Percentiles rank a stretch among this genome's conserved stretches.
phyloP scores from a whole-genome alignment of 2,329 filamentous ascomycete genomes.

The Furcasterigmium sp. region DNA sequence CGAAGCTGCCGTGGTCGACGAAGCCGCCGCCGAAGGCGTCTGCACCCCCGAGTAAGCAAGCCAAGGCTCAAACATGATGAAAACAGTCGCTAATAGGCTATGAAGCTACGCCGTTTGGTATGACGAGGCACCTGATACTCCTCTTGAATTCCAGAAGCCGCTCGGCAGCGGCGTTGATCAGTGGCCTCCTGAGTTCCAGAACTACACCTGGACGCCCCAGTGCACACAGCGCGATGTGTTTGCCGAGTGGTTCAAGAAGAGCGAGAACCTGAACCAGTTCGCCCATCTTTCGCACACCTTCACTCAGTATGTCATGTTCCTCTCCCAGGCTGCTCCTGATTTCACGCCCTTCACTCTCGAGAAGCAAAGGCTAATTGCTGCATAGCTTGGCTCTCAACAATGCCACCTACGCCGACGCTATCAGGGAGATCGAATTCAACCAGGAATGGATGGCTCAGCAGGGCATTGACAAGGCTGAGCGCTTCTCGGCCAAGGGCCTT shows the following conservation, averaged over 20 bases:
- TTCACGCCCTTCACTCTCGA: no score
- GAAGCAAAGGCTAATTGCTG: no score
- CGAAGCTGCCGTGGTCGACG: slow-evolving; percentile 36
- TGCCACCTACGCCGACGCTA: slow-evolving; percentile 51
- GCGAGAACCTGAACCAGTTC: slow-evolving; percentile 44
- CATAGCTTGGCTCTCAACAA: slow-evolving; percentile 52
- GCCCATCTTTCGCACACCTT: slow-evolving; percentile 59
- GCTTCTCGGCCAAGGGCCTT: slow-evolving; percentile 48
- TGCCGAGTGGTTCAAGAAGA: slow-evolving; percentile 45
- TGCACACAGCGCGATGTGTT: slow-evolving; percentile 48
- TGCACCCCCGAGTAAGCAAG: slow-evolving; percentile 38
- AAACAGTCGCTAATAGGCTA: no score
- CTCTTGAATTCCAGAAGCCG: slow-evolving; percentile 39
- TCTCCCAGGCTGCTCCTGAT: no score
- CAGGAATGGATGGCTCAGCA: slow-evolving; percentile 51
- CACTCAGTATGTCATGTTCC: slow-evolving; percentile 46
- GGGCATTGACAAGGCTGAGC: slow-evolving; percentile 37
- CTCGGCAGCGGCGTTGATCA: slow-evolving; percentile 42
- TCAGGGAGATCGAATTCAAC: slow-evolving; percentile 56
- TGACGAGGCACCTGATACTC: slow-evolving; percentile 34
- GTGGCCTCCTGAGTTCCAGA: slow-evolving; percentile 45
- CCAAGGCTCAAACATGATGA: no score
- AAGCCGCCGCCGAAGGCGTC: slow-evolving; percentile 32
- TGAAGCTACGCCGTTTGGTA: slow-evolving; percentile 40
- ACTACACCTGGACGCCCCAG: slow-evolving; percentile 42